Base-by-base conservation (phyloP, 2,329 filamentous ascomycete genomes). In the Raffaelea deltoideospora region DNA sequence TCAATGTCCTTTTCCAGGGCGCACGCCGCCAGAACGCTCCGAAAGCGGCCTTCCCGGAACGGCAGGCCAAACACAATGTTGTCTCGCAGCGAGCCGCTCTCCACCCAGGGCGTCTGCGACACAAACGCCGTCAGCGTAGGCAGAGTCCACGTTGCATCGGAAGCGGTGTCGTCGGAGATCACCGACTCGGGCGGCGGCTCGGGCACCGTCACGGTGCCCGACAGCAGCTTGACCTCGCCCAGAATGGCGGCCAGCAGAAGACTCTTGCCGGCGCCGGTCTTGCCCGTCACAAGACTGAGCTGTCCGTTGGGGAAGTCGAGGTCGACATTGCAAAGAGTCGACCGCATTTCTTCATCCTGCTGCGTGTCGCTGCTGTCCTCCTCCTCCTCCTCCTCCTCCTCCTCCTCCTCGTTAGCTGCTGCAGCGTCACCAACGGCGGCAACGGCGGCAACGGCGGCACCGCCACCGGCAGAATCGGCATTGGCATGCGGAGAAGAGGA, bases 101-200 rank as follows among this genome's bases (percentile, higher is more conserved):
- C 60, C 13, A 67, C 51, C 63, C 63, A 67, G 0, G 64, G 57
- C 1, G 55, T 58, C 42, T 67, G 64, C 10, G 61, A 59, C 5
- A 64, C 61, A 43, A 63, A 64, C 0, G 61, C 57, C 6, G 60
- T 57, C 19, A 60, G 47, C 11, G 50, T 45, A 1, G 57, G 54
- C 19, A 60, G 39, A n/a, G 57, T 48, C 56, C 56, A 58, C 8
- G 51, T 45, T 26, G 38, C 35, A 17, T 46, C 47, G 2, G 44
- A 37, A 10, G 53, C 48, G n/a, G 41, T 38, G 6, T 44, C 41
- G 28, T 39, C 32, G 23, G 48, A 47, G 13, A 43, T 45, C 6
- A 47, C 43, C 5, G 48, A 41, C 11, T 47, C 31, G 1, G 44
- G 35, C 11, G 51, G 53, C 2, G 46, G 40, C 2, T 42, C 24